A percentile compares a stretch with the other conserved stretches of the same genome.
These are phyloP conservation scores for Nicotiana noctiflora DNA, from an alignment of 257 asterid species.

Conservation along the genomic window DNA sequence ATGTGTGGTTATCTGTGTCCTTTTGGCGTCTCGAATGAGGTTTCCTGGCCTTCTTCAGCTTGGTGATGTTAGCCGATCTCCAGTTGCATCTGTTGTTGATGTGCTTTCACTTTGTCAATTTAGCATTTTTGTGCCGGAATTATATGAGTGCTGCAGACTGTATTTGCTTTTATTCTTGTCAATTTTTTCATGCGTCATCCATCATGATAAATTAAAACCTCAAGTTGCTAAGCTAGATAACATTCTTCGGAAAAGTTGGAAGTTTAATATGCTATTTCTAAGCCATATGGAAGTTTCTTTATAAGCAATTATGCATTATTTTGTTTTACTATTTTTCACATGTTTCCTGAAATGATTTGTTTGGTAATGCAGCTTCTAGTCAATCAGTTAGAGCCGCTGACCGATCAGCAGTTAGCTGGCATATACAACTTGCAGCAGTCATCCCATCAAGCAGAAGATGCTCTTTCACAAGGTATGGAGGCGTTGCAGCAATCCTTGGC, in stretches of 20 bases:
- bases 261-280: not conserved
- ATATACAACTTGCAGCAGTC: slow-evolving; percentile 66
- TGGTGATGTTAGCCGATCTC: not conserved
- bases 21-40: not conserved
- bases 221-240: not conserved
- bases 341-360: slow-evolving; percentile 10
- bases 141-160: not conserved
- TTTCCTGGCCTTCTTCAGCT: not conserved
- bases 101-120: not conserved
- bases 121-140: not conserved
- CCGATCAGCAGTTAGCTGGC: slow-evolving; percentile 72
- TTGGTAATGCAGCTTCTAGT: slow-evolving; percentile 58
- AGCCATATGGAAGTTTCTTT: not conserved
- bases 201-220: not conserved
- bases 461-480: slow-evolving; percentile 93
- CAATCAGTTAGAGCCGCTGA: slow-evolving; percentile 78
- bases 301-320: not conserved
- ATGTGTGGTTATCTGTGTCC: not conserved
- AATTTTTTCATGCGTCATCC: not conserved
- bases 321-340: not conserved
- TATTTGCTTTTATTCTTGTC: not conserved
- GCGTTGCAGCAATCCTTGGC: slow-evolving; percentile 85
- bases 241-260: not conserved
- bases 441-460: slow-evolving; percentile 95
- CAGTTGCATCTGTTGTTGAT: not conserved